Evolutionary conservation across 2,329 filamentous ascomycete genomes (phyloP).

Genomic region (Aureobasidium lini): DNA sequence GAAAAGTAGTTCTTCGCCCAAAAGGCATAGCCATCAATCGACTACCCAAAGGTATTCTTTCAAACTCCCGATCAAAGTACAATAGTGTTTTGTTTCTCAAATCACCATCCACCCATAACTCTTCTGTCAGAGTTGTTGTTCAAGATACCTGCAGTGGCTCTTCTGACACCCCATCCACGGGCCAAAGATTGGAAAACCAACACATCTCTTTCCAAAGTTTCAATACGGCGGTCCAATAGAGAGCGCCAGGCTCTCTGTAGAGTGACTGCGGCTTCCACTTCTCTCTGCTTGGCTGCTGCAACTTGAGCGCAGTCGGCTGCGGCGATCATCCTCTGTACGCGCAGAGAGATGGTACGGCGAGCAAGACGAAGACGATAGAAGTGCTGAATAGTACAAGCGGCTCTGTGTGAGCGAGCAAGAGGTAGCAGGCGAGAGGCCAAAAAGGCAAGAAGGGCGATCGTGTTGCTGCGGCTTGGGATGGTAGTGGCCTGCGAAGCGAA

Average conservation of each 20-base stretch:
- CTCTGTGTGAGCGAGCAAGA: conserved; percentile 41
- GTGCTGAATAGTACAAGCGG: conserved; percentile 46
- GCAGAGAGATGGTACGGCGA: conserved; percentile 25
- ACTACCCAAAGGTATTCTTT: too few species aligned
- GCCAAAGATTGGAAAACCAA: conserved; percentile 36
- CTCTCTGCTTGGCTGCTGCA: conserved; percentile 28
- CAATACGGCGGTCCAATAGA: conserved; percentile 30
- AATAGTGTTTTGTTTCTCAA: too few species aligned
- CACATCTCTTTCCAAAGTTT: conserved; percentile 31
- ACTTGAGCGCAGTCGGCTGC: conserved; percentile 42
- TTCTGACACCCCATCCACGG: conserved; percentile 33
- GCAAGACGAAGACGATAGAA: conserved; percentile 38
- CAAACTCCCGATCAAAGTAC: too few species aligned
- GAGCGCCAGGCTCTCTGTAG: conserved; percentile 39
- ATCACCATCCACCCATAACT: conserved; percentile 23
- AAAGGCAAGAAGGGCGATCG: conserved; percentile 50
- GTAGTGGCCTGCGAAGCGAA: conserved; percentile 28
- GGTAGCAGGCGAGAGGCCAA: conserved; percentile 52
- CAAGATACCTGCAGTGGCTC: conserved; percentile 18
- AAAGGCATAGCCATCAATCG: too few species aligned
- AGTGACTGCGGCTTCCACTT: conserved; percentile 34
- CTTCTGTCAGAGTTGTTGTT: conserved; percentile 23
- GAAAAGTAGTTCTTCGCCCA: too few species aligned
- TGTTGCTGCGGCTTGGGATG: conserved; percentile 49
- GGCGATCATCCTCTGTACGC: conserved; percentile 34